phyloP scores from a whole-genome alignment of 345 rosid genomes.

The Lepidium didymum region DNA sequence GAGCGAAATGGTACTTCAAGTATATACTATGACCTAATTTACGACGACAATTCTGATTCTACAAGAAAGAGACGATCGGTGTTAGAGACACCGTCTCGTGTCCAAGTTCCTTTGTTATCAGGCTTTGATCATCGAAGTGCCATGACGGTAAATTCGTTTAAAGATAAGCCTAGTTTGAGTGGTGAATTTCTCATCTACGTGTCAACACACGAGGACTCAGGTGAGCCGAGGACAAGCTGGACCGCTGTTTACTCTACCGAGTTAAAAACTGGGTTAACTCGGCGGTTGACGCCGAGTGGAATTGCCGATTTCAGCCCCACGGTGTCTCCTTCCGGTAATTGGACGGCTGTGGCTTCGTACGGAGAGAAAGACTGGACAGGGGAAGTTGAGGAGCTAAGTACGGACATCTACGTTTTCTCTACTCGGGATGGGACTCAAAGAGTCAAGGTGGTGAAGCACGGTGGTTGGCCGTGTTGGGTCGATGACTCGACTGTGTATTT shows the following conservation, averaged over 20 bases:
- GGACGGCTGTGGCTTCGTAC: constrained; percentile 76
- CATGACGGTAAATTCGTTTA: constrained; percentile 45
- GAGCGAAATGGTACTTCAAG: constrained; percentile 59
- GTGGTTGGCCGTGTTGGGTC: constrained; percentile 92
- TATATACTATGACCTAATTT: constrained; percentile 58
- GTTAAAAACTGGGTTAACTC: constrained; percentile 49
- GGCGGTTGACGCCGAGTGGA: constrained; percentile 56
- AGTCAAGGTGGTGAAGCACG: constrained; percentile 69
- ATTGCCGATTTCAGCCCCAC: constrained; percentile 79
- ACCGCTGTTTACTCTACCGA: constrained; percentile 73
- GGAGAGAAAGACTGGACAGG: constrained; percentile 67
- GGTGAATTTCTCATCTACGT: constrained; percentile 57
- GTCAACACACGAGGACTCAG: constrained; percentile 72
- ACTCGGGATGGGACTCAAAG: constrained; percentile 71
- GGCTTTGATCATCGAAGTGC: constrained; percentile 21
- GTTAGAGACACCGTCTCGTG: constrained; percentile 35
- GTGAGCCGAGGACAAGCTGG: constrained; percentile 67
- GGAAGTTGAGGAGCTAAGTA: constrained; percentile 64
- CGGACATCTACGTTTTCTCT: constrained; percentile 64
- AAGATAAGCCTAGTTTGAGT: constrained; percentile 59
- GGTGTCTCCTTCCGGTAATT: constrained; percentile 67
- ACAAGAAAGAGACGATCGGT: constrained; percentile 33
- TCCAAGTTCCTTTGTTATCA: constrained; percentile 48
- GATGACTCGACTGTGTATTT: constrained; percentile 69
- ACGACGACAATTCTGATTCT: not conserved